Evolutionary conservation across 192 early-diverging fungal species (phyloP), one percentile per base, ranked within the genome.

Genomic region (Coemansia erecta): DNA sequence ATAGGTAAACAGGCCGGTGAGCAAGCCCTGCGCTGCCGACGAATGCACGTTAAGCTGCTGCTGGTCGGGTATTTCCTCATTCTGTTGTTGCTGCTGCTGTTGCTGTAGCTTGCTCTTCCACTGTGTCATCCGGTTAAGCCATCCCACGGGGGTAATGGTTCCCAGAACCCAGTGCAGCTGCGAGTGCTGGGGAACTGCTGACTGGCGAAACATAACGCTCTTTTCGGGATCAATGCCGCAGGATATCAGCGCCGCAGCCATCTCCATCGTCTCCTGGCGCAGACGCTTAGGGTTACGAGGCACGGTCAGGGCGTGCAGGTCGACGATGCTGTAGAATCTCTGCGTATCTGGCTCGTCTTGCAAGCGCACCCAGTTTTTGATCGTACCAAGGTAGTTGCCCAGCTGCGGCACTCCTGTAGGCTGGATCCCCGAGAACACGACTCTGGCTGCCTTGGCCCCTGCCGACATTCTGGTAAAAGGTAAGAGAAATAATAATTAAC

Each of bases 41-140:
- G 74, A 61, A 18, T 67, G 51, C 10, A 68, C 57, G 40, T 66
- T 68, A 0, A 59, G 46, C 18, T 31, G 26, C 1, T 42, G n/a
- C 35, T 42, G n/a, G 15, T 41, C 3, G 12, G 52, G 24, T 24
- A 21, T 11, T 31, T 35, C 51, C 41, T 8, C 18, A 43, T 5
- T 81, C 85, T n/a, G 33, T 39, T 57, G 42, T 35, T 71, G 61
- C 37, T 63, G 56, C 55, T 71, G 70, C 5, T n/a, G n/a, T n/a
- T n/a, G n/a, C n/a, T n/a, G n/a, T n/a, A 80, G 56, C 42, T 82
- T 82, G 58, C 66, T 72, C 80, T 95, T 94, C 95, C 95, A 98
- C 61, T 98, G 95, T 11, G 94, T 95, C 95, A 98, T 98, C 7
- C 94, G 81, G 22, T 85, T 87, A 4, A 98, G 69, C 94, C 93